Base-by-base conservation (phyloP, 1,284 basidiomycete species). In the Malassezia japonica region DNA sequence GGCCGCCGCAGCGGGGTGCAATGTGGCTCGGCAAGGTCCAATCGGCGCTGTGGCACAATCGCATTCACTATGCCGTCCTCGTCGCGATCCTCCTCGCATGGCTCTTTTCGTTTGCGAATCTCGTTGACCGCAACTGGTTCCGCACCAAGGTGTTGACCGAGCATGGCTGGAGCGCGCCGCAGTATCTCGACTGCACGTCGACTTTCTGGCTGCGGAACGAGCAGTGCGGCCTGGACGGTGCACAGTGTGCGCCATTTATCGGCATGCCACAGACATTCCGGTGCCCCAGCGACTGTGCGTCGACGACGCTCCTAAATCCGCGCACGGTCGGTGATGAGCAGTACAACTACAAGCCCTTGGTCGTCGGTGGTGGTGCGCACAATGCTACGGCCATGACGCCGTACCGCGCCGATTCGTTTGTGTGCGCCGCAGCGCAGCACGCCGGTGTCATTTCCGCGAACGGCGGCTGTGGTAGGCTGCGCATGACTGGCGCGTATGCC, bases 321-420 rank as follows among this genome's bases (percentile, higher is more conserved):
- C 78, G 86, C 38, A 58, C 85, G 0, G 78, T 91, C n/a, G 87
- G 87, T 24, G 71, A 80, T 50, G 74, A 81, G 47, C 76, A 82
- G 55, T 77, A 83, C 32, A 80, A 80, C 33, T 85, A 82, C 60
- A 78, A 80, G 18, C 84, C 87, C 6, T 77, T 90, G 20, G 78
- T 91, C 42, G 84, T 91, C 1, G 88, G 88, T 8, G 87, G 87
- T 13, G 85, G 85, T 4, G 83, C 86, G 69, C 23, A 12, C 8
- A 37, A 37, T 15, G 56, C 59, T 37, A 48, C 36, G 1, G 37
- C 46, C 6, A 9, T 4, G 4, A 25, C 46, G 8, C 57, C 58
- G 3, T 90, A 89, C 64, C 78, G 88, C 62, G 86, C 82, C 1
- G 88, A 91, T 69, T 83, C 79, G 44, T 91, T 89, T 70, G 79